Percentiles rank a stretch among this genome's conserved stretches.
These are phyloP conservation scores for Phytomonas francai DNA, from an alignment of 208 protist genomes.

Conservation along the genomic window DNA sequence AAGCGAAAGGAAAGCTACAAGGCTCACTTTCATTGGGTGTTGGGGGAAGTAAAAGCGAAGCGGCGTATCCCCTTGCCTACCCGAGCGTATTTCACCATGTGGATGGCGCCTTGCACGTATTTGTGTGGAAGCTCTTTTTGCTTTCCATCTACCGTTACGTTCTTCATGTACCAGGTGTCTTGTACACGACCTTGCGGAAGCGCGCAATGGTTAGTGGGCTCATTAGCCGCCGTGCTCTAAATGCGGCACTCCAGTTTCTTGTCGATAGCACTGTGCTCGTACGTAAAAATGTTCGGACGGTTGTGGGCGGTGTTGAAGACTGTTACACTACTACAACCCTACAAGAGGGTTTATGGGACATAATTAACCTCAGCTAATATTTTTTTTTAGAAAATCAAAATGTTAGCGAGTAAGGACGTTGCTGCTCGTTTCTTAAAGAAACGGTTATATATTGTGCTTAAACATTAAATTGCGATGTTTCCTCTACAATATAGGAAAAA, in stretches of 20 bases:
- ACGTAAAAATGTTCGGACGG: not conserved
- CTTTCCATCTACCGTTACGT: slow-evolving; percentile 45
- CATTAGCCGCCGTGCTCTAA: slow-evolving; percentile 34
- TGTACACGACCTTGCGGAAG: slow-evolving; percentile 27
- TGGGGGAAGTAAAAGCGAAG: not conserved
- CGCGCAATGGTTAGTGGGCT: slow-evolving; percentile 36
- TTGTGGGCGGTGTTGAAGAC: not conserved
- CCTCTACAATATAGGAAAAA: not conserved
- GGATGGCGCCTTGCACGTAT: slow-evolving; percentile 69
- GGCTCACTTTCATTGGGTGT: not conserved
- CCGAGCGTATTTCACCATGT: slow-evolving; percentile 84
- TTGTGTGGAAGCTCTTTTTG: slow-evolving; percentile 66
- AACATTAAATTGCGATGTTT: not conserved
- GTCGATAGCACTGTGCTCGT: slow-evolving; percentile 17
- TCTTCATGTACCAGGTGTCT: slow-evolving; percentile 46
- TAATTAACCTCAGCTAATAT: slow-evolving; percentile 11
- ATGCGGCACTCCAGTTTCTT: slow-evolving; percentile 43
- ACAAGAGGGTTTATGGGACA: slow-evolving; percentile 1
- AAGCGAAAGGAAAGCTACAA: not conserved
- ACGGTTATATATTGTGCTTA: not conserved
- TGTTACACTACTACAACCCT: not conserved
- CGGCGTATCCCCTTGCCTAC: slow-evolving; percentile 22
- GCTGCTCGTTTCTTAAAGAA: not conserved
- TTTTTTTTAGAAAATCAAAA: not conserved
- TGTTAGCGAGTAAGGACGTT: not conserved